Evolutionary conservation across 345 rosid species (phyloP), one percentile per base, ranked within the genome.

Genomic region (Boechera stricta): DNA sequence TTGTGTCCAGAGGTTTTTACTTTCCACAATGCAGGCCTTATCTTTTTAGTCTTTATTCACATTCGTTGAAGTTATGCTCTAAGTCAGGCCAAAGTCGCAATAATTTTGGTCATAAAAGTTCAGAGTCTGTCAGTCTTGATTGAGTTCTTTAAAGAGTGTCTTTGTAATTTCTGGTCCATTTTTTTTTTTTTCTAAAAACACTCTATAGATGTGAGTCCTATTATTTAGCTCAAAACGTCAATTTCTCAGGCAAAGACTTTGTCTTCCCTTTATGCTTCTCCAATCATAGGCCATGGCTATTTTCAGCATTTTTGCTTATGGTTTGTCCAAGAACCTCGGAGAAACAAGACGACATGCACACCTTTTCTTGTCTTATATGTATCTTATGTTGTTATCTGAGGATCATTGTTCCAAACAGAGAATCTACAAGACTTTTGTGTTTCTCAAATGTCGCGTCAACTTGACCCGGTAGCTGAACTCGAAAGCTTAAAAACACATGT

Each of bases 281-380:
- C 67, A 52, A 41, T 42, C 47, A 53, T 1, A 64, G 62, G 33
- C 51, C 42, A 51, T 64, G 51, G 1, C 77, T 79, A 67, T 73
- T 60, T 67, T 15, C 44, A 67, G 67, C 55, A 52, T 36, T 45
- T 36, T 35, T 61, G 47, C 67, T 36, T 73, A 48, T 79, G 82
- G 81, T 69, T 21, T 45, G 4, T 72, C 75, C 85, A 85, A 81
- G 53, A 80, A 77, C 55, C 42, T 56, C 87, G 82, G 82, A 78
- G 61, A 75, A 33, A 77, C 69, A 72, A 66, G 77, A 77, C 36
- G 75, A 33, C 71, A 69, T 54, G 61, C 44, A 51, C 42, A 7
- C 2, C 2, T 45, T 26, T 45, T 53, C 24, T 12, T 62, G 36
- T 45, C 48, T 45, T 79, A 54, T 78, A 73, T 70, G 49, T 33